phyloP scores from a whole-genome alignment of 2,329 filamentous ascomycete genomes.

The Aspergillus arachidicola region DNA sequence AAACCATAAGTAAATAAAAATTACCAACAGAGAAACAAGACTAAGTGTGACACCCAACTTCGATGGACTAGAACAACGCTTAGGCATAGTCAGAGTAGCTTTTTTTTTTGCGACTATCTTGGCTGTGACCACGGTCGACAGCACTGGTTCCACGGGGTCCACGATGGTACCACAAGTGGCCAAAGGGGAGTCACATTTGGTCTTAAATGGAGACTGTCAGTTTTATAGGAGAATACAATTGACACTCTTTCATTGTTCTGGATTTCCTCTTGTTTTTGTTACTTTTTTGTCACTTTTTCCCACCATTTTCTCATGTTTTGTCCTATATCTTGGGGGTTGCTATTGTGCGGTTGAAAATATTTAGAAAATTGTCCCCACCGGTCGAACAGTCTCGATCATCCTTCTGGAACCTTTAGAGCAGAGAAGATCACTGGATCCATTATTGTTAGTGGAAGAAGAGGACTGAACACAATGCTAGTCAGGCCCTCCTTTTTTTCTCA shows the following conservation, averaged over 20 bases:
- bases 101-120: constrained; percentile 17
- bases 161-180: constrained; percentile 26
- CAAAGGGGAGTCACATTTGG: constrained; percentile 13
- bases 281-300: not conserved
- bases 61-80: constrained; percentile 14
- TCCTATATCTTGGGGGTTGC: not conserved
- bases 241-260: not conserved
- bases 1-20: not conserved
- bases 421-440: constrained; percentile 8
- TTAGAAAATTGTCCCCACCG: not conserved
- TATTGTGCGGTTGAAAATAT: not conserved
- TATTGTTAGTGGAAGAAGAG: not conserved
- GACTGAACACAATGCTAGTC: not conserved
- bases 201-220: constrained; percentile 4
- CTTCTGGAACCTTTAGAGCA: constrained; percentile 19
- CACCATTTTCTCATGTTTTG: not conserved
- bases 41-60: constrained; percentile 18
- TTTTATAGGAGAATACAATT: not conserved
- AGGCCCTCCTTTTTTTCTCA: constrained; percentile 1
- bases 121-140: constrained; percentile 18
- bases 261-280: not conserved
- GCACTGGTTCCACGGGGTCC: constrained; percentile 27
- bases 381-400: constrained; percentile 15
- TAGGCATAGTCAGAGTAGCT: constrained; percentile 14
- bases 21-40: constrained; percentile 6